phyloP scores from a whole-genome alignment of 495 filamentous ascomycete genomes.

The Cercophora sp. region DNA sequence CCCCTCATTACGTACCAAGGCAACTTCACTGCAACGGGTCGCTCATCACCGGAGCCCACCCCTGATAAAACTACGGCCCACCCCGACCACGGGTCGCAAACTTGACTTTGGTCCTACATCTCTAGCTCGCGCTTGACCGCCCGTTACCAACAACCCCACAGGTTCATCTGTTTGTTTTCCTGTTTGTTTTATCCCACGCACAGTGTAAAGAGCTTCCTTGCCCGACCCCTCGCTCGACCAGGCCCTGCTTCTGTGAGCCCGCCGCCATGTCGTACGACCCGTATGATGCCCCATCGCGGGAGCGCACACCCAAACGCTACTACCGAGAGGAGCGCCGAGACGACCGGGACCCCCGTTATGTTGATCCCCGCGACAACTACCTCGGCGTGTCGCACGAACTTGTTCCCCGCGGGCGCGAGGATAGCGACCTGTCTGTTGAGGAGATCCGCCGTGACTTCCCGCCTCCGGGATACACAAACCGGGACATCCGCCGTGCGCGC shows the following conservation, averaged over 20 bases:
- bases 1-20: not conserved
- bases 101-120: not conserved
- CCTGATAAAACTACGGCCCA: not conserved
- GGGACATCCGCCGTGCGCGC: conserved; percentile 50
- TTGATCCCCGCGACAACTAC: conserved; percentile 48
- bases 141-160: not conserved
- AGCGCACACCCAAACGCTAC: conserved; percentile 39
- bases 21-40: too few relatives aligned
- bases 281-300: conserved; percentile 40
- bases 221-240: not conserved
- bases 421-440: conserved; percentile 61
- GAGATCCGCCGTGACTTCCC: conserved; percentile 66
- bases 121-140: not conserved
- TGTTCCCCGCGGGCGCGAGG: conserved; percentile 51
- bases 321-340: conserved; percentile 46
- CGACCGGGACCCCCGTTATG: conserved; percentile 43
- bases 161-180: not conserved
- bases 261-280: conserved; percentile 45
- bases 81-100: not conserved
- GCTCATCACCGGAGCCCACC: not conserved
- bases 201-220: too few relatives aligned
- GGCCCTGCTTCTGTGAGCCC: not conserved
- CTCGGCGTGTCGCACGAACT: conserved; percentile 46
- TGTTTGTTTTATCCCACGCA: not conserved
- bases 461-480: conserved; percentile 49